phyloP scores from a whole-genome alignment of 352 stramenopile genomes.

The Sclerospora graminicola region DNA sequence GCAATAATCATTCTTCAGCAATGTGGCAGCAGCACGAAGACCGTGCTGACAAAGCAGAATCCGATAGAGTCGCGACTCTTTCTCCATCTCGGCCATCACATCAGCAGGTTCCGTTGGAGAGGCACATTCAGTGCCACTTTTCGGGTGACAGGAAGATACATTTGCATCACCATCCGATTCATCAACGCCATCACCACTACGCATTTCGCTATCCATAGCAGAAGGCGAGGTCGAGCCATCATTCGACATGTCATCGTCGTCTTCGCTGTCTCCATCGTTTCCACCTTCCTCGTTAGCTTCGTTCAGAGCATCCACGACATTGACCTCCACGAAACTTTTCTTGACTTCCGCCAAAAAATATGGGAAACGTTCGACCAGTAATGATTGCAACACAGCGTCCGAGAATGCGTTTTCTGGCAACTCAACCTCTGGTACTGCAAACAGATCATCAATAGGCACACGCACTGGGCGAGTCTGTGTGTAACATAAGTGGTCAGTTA shows the following conservation, averaged over 20 bases:
- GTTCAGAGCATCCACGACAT: conserved; percentile 30
- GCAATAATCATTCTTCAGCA: conserved; percentile 61
- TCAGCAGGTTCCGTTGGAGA: conserved; percentile 32
- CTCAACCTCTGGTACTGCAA: conserved; percentile 68
- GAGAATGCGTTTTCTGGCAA: conserved; percentile 58
- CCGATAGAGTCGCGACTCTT: conserved; percentile 58
- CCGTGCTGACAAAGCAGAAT: conserved; percentile 78
- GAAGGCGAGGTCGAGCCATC: conserved; percentile 66
- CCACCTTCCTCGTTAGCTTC: conserved; percentile 22
- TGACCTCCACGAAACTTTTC: conserved; percentile 53
- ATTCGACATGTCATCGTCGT: conserved; percentile 85
- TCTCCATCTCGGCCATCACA: conserved; percentile 60
- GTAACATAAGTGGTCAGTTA: conserved; percentile 1
- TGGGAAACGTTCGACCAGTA: conserved; percentile 62
- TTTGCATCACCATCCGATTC: conserved; percentile 56
- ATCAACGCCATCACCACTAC: conserved; percentile 24
- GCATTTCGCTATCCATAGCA: conserved; percentile 68
- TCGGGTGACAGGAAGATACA: conserved; percentile 19
- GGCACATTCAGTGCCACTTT: conserved; percentile 5
- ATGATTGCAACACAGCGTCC: conserved; percentile 42
- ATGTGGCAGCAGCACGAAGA: conserved; percentile 48
- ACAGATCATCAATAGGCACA: conserved; percentile 74
- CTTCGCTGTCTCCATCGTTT: conserved; percentile 52
- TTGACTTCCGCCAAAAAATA: conserved; percentile 76
- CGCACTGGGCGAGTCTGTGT: conserved; percentile 61